Percentiles rank a stretch among this genome's conserved stretches.
These are phyloP conservation scores for Silene conica DNA, from an alignment of 148 eudicot genomes.

Conservation along the genomic window DNA sequence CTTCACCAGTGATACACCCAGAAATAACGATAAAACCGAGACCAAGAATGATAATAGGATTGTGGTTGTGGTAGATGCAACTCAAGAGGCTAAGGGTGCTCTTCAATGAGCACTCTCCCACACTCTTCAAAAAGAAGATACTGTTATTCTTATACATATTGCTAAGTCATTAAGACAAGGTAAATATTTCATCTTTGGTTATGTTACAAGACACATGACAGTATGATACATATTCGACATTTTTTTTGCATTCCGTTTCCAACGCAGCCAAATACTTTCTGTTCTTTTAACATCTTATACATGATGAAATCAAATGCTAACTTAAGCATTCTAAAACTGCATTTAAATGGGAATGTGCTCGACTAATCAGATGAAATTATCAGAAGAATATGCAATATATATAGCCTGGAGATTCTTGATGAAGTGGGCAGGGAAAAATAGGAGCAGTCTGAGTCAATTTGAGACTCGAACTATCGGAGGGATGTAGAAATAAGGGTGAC, in stretches of 20 bases:
- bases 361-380: not conserved
- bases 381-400: not conserved
- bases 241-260: too few relatives aligned
- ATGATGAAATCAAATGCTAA: not conserved
- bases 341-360: too few relatives aligned
- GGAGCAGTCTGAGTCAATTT: slow-evolving; percentile 7
- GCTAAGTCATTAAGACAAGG: slow-evolving; percentile 40
- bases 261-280: too few relatives aligned
- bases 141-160: slow-evolving; percentile 52
- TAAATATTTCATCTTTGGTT: slow-evolving; percentile 10
- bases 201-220: too few relatives aligned
- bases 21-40: slow-evolving; percentile 25
- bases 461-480: too few relatives aligned
- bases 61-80: slow-evolving; percentile 65
- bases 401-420: slow-evolving; percentile 50
- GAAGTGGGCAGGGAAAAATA: slow-evolving; percentile 46
- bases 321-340: not conserved
- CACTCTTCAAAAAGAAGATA: slow-evolving; percentile 56
- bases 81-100: slow-evolving; percentile 49
- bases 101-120: slow-evolving; percentile 75
- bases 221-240: too few relatives aligned
- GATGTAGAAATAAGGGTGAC: too few relatives aligned
- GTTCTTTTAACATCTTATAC: too few relatives aligned
- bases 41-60: slow-evolving; percentile 46
- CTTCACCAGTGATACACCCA: slow-evolving; percentile 26